Percentiles rank a stretch among this genome's conserved stretches.
Evolutionary conservation across 148 eudicot species (phyloP).

Genomic region (Heliamphora exappendiculata): DNA sequence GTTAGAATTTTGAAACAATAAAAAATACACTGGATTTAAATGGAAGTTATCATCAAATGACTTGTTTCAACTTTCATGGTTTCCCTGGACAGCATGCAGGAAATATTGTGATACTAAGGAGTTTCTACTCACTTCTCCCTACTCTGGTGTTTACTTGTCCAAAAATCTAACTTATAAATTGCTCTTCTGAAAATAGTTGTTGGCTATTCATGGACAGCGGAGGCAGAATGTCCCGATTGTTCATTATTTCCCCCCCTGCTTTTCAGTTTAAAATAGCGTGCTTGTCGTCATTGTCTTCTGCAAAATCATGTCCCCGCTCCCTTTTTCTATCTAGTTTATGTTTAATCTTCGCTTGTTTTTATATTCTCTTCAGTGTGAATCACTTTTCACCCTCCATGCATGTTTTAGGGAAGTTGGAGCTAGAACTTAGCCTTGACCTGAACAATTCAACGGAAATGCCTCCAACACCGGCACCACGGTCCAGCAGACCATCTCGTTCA

Average conservation of each 20-base stretch:
- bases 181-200: not conserved
- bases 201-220: not conserved
- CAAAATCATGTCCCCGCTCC: not conserved
- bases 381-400: slow-evolving; percentile 1
- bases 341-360: not conserved
- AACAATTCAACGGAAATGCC: slow-evolving; percentile 43
- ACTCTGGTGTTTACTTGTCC: not conserved
- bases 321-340: not conserved
- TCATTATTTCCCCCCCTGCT: not conserved
- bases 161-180: not conserved
- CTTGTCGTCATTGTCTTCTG: not conserved
- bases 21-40: not conserved
- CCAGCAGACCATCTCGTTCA: slow-evolving; percentile 38
- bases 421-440: slow-evolving; percentile 35
- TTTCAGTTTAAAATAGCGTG: not conserved
- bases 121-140: not conserved
- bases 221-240: not conserved
- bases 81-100: not conserved
- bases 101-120: not conserved
- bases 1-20: not conserved
- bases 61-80: not conserved
- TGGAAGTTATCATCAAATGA: not conserved
- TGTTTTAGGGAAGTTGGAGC: slow-evolving; percentile 50
- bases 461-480: slow-evolving; percentile 65
- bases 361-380: slow-evolving; percentile 3